Evolutionary conservation across 2,329 filamentous ascomycete genomes (phyloP).

Genomic region (Capronia coronata): DNA sequence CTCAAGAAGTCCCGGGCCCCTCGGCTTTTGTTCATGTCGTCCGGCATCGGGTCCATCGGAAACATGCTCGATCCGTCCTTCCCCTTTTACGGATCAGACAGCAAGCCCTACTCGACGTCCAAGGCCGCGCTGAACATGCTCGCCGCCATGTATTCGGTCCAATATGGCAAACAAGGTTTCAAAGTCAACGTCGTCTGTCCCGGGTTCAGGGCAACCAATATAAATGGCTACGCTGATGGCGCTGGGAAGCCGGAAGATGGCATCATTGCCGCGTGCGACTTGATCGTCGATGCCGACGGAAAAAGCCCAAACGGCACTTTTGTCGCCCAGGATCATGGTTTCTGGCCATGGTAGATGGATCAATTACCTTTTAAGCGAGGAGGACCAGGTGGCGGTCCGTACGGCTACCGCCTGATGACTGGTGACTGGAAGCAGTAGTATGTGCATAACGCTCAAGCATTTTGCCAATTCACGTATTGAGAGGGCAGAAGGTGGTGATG

Average conservation of each 20-base stretch:
- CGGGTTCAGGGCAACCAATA: constrained; percentile 5
- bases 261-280: constrained; percentile 1
- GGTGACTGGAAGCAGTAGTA: no score
- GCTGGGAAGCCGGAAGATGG: constrained; percentile 1
- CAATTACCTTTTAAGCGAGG: no score
- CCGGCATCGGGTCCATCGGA: constrained; percentile 6
- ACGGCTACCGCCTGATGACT: no score
- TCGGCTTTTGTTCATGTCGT: constrained; percentile 14
- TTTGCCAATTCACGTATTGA: no score
- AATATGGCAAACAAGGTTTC: constrained; percentile 12
- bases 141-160: constrained; percentile 3
- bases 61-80: neutral
- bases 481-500: no score
- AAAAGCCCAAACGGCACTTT: constrained; percentile 1
- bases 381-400: no score
- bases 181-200: constrained; percentile 11
- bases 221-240: constrained; percentile 4
- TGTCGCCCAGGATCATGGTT: neutral
- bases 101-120: constrained; percentile 6
- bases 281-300: constrained; percentile 1
- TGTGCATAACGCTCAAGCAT: no score
- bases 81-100: constrained; percentile 4
- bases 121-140: constrained; percentile 15
- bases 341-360: neutral
- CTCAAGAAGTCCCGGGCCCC: constrained; percentile 7